Evolutionary conservation across 2,329 filamentous ascomycete species (phyloP), one percentile per base, ranked within the genome.

Genomic region (Parastagonospora avenae): DNA sequence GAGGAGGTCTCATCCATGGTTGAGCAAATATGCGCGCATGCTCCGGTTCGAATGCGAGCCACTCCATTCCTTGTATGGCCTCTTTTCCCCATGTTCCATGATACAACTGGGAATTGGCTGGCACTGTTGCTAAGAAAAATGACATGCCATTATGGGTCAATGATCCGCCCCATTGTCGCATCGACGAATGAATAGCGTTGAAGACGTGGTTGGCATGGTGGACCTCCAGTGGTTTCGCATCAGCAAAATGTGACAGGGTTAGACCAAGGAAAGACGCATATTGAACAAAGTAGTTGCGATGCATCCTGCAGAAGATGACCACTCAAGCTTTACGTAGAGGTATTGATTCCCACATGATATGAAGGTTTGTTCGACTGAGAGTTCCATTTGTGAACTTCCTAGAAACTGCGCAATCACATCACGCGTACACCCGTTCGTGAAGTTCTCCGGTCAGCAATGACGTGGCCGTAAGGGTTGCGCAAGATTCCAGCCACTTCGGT

Each of bases 11-110:
- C 19, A 24, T 35, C 28, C 45, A 52, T 8, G 62, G 58, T 14
- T 70, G 68, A 1, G 87, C 85, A 72, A 92, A 91, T 2, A 77
- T 66, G 57, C 88, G 77, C 0, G 88, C 86, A 70, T 92, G 89
- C 61, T 92, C 88, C 3, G 87, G 81, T 67, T 92, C 89, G 63
- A 91, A 92, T 0, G 89, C 89, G 1, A 92, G 76, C 88, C 89
- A 91, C 62, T 91, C 85, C 2, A 79, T 81, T 0, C 78, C 80
- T 2, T 72, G 69, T 0, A 89, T 79, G 0, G 78, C 75, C 1
- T 79, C 70, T 0, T 75, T 59, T 0, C 63, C 68, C 8, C 58
- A 59, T 0, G 79, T 80, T 10, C 89, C 89, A 64, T 92, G 89
- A 62, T 91, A 90, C 8, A 91, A 70, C 31, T 86, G 74, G 0